A percentile compares a stretch with the other conserved stretches of the same genome.
Conservation (phyloP, 306 rosid genomes). For the Trifolium dubium region DNA sequence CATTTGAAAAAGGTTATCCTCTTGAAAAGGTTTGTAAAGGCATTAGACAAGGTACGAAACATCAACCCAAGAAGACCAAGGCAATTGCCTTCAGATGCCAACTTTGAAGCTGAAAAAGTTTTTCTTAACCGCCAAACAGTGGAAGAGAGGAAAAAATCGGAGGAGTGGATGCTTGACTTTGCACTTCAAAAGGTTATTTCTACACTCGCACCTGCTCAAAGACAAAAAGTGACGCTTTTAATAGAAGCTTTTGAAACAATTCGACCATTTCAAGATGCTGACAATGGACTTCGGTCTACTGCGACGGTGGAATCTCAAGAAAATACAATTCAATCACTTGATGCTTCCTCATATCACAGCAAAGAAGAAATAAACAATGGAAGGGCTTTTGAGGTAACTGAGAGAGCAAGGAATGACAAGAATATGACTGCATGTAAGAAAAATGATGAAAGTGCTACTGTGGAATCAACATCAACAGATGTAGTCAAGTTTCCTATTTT, state of each 20-base stretch:
- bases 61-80: conserved; percentile 47
- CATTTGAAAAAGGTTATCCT: conserved; percentile 70
- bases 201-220: conserved; percentile 76
- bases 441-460: conserved; percentile 32
- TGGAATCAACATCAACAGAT: conserved; percentile 39
- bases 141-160: conserved; percentile 60
- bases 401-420: conserved; percentile 9
- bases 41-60: conserved; percentile 75
- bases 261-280: conserved; percentile 60
- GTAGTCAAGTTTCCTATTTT: conserved; percentile 34
- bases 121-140: conserved; percentile 57
- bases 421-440: conserved; percentile 9
- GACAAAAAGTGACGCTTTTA: conserved; percentile 70
- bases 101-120: conserved; percentile 61
- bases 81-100: conserved; percentile 50
- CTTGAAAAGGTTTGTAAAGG: conserved; percentile 85
- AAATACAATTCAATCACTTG: conserved; percentile 45
- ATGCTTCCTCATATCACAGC: conserved; percentile 33
- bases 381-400: conserved; percentile 24
- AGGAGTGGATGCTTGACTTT: conserved; percentile 93
- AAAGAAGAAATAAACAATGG: conserved; percentile 40
- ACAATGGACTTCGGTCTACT: conserved; percentile 39
- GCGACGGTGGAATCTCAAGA: conserved; percentile 39
- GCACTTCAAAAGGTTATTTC: conserved; percentile 87
- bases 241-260: conserved; percentile 84